Evolutionary conservation across 2,329 filamentous ascomycete genomes (phyloP).

Genomic region (Alternaria gansuensis): DNA sequence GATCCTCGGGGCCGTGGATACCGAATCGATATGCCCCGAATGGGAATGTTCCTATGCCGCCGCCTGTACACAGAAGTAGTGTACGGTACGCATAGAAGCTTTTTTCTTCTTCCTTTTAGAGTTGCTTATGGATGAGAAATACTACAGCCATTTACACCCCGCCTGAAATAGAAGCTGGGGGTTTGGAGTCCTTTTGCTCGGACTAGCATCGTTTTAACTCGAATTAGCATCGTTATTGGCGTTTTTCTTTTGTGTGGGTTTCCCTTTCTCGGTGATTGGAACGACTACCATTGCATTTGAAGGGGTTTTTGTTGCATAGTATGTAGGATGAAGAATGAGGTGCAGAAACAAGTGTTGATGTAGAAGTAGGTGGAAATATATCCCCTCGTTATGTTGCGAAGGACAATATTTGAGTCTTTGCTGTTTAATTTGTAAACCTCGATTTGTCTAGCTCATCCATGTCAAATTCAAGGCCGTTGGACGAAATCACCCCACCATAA

Average conservation of each 20-base stretch:
- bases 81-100: conserved; percentile 29
- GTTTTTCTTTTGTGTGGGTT: not conserved
- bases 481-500: not conserved
- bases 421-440: not conserved
- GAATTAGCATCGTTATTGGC: conserved; percentile 17
- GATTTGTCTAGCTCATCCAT: not conserved
- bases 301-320: not conserved
- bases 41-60: conserved; percentile 18
- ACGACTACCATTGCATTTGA: not conserved
- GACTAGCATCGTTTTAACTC: not conserved
- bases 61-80: conserved; percentile 27
- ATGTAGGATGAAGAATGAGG: not conserved
- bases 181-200: not conserved
- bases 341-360: not conserved
- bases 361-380: not conserved
- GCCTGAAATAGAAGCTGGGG: not conserved
- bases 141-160: conserved; percentile 13
- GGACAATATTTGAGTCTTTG: too few relatives aligned
- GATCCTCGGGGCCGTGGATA: conserved; percentile 6
- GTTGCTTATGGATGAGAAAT: not conserved
- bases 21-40: conserved; percentile 15
- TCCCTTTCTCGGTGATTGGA: not conserved
- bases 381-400: not conserved
- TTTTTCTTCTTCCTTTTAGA: not conserved
- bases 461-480: not conserved